Conservation (phyloP, 129 eudicot genomes). For the Ambrosia trifida region DNA sequence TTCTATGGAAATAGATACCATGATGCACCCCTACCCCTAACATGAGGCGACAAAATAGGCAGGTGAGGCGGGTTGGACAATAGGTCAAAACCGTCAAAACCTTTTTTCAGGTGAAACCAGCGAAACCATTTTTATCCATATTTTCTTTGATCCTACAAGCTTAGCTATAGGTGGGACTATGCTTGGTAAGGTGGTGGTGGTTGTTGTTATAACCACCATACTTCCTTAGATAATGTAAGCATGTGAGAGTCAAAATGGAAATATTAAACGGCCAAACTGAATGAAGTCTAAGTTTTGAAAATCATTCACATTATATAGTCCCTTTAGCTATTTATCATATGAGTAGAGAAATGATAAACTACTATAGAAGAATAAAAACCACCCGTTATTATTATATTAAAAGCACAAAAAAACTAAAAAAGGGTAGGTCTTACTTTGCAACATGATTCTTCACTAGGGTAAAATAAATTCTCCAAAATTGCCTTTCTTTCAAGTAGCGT, state of each 20-base stretch:
- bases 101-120: too few relatives aligned
- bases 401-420: neutral
- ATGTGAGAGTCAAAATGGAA: neutral
- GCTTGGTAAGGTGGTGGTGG: too few relatives aligned
- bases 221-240: neutral
- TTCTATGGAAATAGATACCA: too few relatives aligned
- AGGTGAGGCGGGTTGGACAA: too few relatives aligned
- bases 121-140: too few relatives aligned
- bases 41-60: too few relatives aligned
- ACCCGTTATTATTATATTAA: slow-evolving; percentile 1
- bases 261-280: neutral
- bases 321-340: neutral
- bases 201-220: neutral
- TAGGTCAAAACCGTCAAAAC: too few relatives aligned
- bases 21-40: too few relatives aligned
- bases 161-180: too few relatives aligned
- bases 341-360: neutral
- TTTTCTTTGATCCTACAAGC: too few relatives aligned
- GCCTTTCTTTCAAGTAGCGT: slow-evolving; percentile 72
- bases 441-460: slow-evolving; percentile 66
- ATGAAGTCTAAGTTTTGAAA: neutral
- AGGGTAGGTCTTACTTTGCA: slow-evolving; percentile 58
- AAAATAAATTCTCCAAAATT: slow-evolving; percentile 93
- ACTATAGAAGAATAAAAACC: neutral
- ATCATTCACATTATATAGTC: neutral